Conservation (phyloP, 768 basidiomycete species). For the Cystobasidium onofrii region DNA sequence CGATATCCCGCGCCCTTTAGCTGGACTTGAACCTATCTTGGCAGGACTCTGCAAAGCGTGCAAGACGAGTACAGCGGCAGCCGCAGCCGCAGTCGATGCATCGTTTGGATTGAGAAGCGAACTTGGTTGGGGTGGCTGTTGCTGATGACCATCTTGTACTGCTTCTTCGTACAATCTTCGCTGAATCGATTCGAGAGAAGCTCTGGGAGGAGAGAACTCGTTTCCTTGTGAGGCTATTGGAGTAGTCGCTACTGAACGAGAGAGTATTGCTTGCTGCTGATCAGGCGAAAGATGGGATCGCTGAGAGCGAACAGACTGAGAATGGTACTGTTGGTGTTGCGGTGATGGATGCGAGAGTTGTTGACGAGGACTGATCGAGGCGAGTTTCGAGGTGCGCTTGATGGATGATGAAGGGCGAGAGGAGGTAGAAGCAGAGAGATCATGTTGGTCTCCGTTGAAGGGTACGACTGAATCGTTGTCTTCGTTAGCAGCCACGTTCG, state of each 20-base stretch:
- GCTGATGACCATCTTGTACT: neutral
- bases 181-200: neutral
- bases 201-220: neutral
- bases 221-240: neutral
- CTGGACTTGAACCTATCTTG: conserved; percentile 16
- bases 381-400: conserved; percentile 1
- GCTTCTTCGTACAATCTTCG: conserved; percentile 7
- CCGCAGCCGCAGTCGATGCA: neutral
- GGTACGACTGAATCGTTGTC: neutral
- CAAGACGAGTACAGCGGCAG: neutral
- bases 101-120: neutral
- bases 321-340: neutral
- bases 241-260: neutral
- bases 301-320: neutral
- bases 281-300: neutral
- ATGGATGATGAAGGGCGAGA: neutral
- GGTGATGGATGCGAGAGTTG: neutral
- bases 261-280: neutral
- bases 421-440: neutral
- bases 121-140: neutral
- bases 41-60: conserved; percentile 8
- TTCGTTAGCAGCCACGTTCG: neutral
- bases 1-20: neutral
- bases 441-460: neutral
- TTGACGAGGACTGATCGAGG: neutral